Conservation (phyloP, 768 basidiomycete genomes). For the Neoboletus brunneissimus region DNA sequence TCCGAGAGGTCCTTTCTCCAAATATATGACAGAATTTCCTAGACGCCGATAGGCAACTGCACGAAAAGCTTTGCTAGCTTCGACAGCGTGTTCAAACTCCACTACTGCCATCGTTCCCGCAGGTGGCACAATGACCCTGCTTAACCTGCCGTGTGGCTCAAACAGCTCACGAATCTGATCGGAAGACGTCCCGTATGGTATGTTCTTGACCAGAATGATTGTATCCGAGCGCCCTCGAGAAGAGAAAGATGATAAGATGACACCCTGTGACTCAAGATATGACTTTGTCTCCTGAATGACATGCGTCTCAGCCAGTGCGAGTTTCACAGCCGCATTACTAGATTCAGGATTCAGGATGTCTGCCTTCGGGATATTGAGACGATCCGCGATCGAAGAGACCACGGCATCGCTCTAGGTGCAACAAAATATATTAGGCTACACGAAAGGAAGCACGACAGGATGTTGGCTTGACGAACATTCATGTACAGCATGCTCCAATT, state of each 20-base stretch:
- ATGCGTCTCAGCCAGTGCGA: conserved; percentile 94
- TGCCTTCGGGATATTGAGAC: conserved; percentile 83
- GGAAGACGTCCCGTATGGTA: conserved; percentile 83
- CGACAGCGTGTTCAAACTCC: conserved; percentile 70
- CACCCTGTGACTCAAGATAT: conserved; percentile 79
- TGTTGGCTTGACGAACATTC: conserved; percentile 70
- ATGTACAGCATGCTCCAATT: conserved; percentile 95
- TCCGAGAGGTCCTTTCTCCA: conserved; percentile 87
- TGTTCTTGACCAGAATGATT: conserved; percentile 91
- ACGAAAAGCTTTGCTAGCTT: conserved; percentile 73
- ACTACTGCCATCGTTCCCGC: conserved; percentile 92
- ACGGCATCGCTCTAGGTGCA: conserved; percentile 85
- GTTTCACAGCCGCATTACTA: conserved; percentile 83
- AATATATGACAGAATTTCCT: conserved; percentile 86
- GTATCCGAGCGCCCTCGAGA: conserved; percentile 65
- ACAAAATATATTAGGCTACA: conserved; percentile 22
- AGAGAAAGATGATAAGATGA: conserved; percentile 58
- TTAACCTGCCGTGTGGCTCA: conserved; percentile 66
- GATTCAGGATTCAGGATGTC: conserved; percentile 86
- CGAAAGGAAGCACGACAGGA: conserved; percentile 15
- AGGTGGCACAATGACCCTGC: conserved; percentile 78
- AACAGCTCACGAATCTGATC: conserved; percentile 81
- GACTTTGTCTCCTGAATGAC: conserved; percentile 93
- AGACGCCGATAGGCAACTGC: conserved; percentile 84
- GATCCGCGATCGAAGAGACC: conserved; percentile 81